Evolutionary conservation across 176 grass and related monocot species (phyloP).

Genomic region (Lolium perenne): DNA sequence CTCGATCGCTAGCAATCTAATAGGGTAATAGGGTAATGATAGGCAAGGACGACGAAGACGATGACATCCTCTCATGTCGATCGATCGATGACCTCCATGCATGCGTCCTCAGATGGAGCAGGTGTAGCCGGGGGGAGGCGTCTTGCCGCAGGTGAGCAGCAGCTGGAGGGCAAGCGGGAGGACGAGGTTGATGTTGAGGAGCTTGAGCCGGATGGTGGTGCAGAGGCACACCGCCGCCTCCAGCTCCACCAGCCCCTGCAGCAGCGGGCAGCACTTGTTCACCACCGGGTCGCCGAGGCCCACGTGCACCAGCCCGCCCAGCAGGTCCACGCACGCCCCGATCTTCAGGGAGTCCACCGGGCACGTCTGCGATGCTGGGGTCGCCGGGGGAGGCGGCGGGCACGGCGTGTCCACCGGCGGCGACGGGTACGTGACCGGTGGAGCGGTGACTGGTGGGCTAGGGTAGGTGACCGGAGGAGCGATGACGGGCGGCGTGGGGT

Average conservation of each 20-base stretch:
- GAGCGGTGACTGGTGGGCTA: background rate
- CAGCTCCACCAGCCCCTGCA: slow-evolving; percentile 80
- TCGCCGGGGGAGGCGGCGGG: slow-evolving; percentile 37
- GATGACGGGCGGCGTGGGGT: slow-evolving; percentile 18
- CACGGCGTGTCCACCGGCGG: slow-evolving; percentile 30
- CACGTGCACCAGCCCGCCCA: slow-evolving; percentile 93
- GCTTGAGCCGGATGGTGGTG: slow-evolving; percentile 91
- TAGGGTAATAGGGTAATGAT: background rate
- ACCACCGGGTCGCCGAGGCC: slow-evolving; percentile 81
- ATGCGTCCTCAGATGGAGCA: slow-evolving; percentile 55
- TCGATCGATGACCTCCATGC: background rate
- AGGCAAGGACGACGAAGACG: background rate
- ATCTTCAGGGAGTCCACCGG: slow-evolving; percentile 89
- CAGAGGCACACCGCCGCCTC: slow-evolving; percentile 97
- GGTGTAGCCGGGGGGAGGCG: slow-evolving; percentile 83
- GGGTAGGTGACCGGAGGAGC: slow-evolving; percentile 45
- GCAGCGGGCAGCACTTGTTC: slow-evolving; percentile 93
- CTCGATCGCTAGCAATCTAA: background rate
- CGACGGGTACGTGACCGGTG: slow-evolving; percentile 25
- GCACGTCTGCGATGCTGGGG: slow-evolving; percentile 45
- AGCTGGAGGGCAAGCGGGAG: slow-evolving; percentile 94
- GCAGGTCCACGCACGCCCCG: slow-evolving; percentile 92
- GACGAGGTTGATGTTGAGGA: slow-evolving; percentile 95
- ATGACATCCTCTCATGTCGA: slow-evolving; percentile 76
- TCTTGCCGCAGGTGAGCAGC: slow-evolving; percentile 94